These are phyloP conservation scores for Pestalotiopsis sp. DNA, from an alignment of 2,329 filamentous ascomycete species.

Conservation along the genomic window DNA sequence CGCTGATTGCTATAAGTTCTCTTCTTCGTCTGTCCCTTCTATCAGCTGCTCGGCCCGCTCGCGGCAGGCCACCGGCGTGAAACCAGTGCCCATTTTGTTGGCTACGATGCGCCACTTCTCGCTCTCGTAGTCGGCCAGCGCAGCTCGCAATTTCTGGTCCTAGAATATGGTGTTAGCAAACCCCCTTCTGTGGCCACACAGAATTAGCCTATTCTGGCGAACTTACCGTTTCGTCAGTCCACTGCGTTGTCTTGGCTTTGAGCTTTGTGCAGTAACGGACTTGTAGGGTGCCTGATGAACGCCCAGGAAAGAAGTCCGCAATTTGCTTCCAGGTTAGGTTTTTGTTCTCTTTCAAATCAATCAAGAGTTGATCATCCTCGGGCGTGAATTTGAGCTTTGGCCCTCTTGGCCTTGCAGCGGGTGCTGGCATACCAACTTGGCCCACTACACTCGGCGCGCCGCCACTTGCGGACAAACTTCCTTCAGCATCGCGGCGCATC, in stretches of 20 bases:
- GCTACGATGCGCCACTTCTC: conserved; percentile 93
- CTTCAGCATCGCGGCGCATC: conserved; percentile 60
- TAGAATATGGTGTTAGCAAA: conserved; percentile 34
- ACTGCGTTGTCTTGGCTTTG: conserved; percentile 90
- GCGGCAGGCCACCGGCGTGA: conserved; percentile 83
- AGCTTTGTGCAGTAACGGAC: conserved; percentile 94
- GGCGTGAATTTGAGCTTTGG: conserved; percentile 94
- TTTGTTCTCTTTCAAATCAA: conserved; percentile 92
- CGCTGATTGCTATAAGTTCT: conserved; percentile 56
- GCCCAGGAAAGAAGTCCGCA: conserved; percentile 90
- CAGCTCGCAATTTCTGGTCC: conserved; percentile 76
- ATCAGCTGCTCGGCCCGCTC: conserved; percentile 72
- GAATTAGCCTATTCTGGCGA: not conserved
- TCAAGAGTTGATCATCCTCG: conserved; percentile 84
- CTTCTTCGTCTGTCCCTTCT: conserved; percentile 35
- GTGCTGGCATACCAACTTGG: conserved; percentile 82
- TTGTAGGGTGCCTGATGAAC: conserved; percentile 87
- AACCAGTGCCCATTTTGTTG: conserved; percentile 86
- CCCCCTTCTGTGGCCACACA: not conserved
- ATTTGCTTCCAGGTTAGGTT: conserved; percentile 98
- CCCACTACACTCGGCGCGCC: conserved; percentile 83
- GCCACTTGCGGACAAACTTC: conserved; percentile 40
- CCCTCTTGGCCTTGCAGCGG: conserved; percentile 77
- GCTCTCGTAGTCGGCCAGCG: conserved; percentile 82
- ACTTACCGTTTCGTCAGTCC: conserved; percentile 90